Conservation (phyloP, 306 rosid species). For the Prunus salicina region DNA sequence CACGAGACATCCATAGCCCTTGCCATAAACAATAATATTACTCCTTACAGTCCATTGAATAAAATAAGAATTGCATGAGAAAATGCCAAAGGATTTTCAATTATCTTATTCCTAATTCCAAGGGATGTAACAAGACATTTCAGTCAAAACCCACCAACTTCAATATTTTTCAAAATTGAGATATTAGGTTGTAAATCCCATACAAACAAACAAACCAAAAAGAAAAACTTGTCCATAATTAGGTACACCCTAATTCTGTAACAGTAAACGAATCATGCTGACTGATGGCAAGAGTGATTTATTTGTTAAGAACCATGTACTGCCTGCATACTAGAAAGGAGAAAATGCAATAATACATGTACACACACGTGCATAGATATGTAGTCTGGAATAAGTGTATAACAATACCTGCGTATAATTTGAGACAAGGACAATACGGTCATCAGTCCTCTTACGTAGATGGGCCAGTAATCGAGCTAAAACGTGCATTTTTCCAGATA, state of each 20-base stretch:
- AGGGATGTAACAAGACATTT: neutral
- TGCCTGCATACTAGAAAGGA: neutral
- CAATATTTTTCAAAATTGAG: neutral
- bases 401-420: constrained; percentile 88
- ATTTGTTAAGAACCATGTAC: neutral
- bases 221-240: neutral
- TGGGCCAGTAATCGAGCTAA: constrained; percentile 89
- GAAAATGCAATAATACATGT: neutral
- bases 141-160: neutral
- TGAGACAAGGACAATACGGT: constrained; percentile 94
- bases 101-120: neutral
- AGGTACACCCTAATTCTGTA: too few species aligned
- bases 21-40: too few species aligned
- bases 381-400: neutral
- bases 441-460: constrained; percentile 71
- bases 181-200: neutral
- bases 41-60: neutral
- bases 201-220: neutral
- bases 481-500: constrained; percentile 98
- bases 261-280: neutral
- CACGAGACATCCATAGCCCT: neutral
- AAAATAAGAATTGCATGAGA: neutral
- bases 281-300: neutral
- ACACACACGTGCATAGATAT: neutral
- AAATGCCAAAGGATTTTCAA: neutral